Evolutionary conservation across 2,329 filamentous ascomycete genomes (phyloP).

Genomic region (Pyrenophora seminiperda): DNA sequence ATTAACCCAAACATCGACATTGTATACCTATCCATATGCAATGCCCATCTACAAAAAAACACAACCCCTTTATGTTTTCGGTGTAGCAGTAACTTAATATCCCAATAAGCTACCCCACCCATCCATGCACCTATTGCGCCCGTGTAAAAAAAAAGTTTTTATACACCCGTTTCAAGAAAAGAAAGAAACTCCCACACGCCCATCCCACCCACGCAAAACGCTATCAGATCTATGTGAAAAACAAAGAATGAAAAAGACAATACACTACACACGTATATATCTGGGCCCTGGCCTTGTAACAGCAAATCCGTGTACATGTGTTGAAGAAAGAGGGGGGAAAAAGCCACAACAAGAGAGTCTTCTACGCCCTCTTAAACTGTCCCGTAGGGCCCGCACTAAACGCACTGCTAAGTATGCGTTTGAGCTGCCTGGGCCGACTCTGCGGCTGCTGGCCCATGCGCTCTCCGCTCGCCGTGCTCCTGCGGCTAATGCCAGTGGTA

Average conservation of each 20-base stretch:
- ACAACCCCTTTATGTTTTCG: too few relatives aligned
- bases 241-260: neutral
- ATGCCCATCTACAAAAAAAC: too few relatives aligned
- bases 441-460: neutral
- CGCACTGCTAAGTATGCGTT: slow-evolving; percentile 28
- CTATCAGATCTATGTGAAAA: neutral
- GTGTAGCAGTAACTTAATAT: too few relatives aligned
- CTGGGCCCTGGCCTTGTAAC: neutral
- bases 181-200: too few relatives aligned
- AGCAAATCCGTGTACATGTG: too few relatives aligned
- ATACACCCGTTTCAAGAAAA: too few relatives aligned
- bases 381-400: slow-evolving; percentile 30
- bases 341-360: neutral
- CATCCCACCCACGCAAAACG: neutral
- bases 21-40: too few relatives aligned
- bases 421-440: slow-evolving; percentile 23
- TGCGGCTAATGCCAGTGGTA: slow-evolving; percentile 22
- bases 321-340: neutral
- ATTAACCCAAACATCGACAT: too few relatives aligned
- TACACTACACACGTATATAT: neutral
- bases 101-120: too few relatives aligned
- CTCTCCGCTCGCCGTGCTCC: slow-evolving; percentile 23
- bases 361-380: slow-evolving; percentile 14
- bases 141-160: too few relatives aligned
- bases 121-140: too few relatives aligned